phyloP scores from a whole-genome alignment of 345 rosid genomes.

The Kernera saxatilis region DNA sequence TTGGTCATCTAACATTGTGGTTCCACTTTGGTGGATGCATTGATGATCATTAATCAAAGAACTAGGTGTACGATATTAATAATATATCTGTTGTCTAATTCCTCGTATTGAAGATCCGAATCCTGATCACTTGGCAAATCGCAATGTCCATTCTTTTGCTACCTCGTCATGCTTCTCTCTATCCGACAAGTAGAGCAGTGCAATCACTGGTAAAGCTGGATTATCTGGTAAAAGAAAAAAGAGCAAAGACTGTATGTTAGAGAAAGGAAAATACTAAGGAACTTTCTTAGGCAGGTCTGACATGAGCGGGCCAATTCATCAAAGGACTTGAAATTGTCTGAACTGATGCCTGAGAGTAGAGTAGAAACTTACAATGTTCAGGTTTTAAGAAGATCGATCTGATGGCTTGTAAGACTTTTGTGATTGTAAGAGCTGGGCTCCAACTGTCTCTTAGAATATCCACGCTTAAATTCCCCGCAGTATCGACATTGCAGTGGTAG shows the following conservation, averaged over 20 bases:
- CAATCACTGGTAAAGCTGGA: constrained; percentile 55
- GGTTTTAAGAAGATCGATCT: constrained; percentile 77
- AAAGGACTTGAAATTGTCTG: not conserved
- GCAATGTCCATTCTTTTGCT: constrained; percentile 82
- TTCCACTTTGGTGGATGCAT: constrained; percentile 15
- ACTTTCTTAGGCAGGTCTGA: not conserved
- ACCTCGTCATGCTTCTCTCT: constrained; percentile 70
- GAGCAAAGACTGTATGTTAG: not conserved
- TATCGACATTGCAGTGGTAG: constrained; percentile 87
- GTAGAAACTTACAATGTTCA: constrained; percentile 50
- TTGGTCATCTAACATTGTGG: constrained; percentile 26
- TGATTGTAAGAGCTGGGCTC: constrained; percentile 92
- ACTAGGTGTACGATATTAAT: constrained; percentile 2
- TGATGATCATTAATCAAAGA: constrained; percentile 15
- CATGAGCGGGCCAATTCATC: not conserved
- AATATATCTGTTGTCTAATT: not conserved
- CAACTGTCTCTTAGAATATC: constrained; percentile 75
- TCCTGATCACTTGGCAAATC: constrained; percentile 68
- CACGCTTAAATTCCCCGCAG: constrained; percentile 59
- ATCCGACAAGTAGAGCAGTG: constrained; percentile 65
- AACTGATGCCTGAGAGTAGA: not conserved
- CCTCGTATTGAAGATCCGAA: not conserved
- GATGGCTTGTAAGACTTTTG: constrained; percentile 69
- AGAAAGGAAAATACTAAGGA: not conserved
- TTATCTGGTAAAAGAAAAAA: constrained; percentile 44